These are phyloP conservation scores for Penicillium turbatum DNA, from an alignment of 495 filamentous ascomycete species.

Conservation along the genomic window DNA sequence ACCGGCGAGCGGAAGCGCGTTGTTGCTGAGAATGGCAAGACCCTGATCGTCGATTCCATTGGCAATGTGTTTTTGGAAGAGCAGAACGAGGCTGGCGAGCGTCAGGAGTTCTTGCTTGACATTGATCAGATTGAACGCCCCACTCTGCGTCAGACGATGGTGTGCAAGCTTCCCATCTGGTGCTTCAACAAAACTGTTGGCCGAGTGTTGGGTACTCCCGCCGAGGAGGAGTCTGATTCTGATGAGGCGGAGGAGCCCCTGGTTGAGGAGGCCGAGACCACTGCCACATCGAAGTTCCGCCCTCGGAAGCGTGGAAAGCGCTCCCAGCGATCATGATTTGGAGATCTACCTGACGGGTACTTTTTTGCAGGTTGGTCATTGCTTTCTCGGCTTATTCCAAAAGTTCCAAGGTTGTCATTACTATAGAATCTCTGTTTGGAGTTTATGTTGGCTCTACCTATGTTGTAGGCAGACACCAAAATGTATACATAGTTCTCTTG, in stretches of 20 bases:
- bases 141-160: conserved; percentile 62
- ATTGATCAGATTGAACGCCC: conserved; percentile 62
- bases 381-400: conserved; percentile 1
- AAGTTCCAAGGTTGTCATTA: neutral
- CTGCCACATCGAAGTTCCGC: conserved; percentile 21
- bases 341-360: neutral
- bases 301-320: conserved; percentile 33
- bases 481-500: conserved; percentile 6
- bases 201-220: conserved; percentile 41
- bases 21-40: conserved; percentile 90
- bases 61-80: conserved; percentile 93
- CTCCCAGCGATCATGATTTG: conserved; percentile 30
- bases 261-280: conserved; percentile 32
- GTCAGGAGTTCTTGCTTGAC: conserved; percentile 79
- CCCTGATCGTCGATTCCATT: conserved; percentile 82
- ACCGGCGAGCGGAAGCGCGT: conserved; percentile 75
- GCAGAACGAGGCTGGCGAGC: conserved; percentile 77
- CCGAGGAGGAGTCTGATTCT: conserved; percentile 27
- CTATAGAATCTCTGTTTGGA: neutral
- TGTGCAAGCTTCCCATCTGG: conserved; percentile 66
- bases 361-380: neutral
- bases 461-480: neutral
- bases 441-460: neutral
- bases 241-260: conserved; percentile 28
- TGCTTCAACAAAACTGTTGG: conserved; percentile 55